These are phyloP conservation scores for Acanthamoeba lenticulata DNA, from an alignment of 208 protist species.

Conservation along the genomic window DNA sequence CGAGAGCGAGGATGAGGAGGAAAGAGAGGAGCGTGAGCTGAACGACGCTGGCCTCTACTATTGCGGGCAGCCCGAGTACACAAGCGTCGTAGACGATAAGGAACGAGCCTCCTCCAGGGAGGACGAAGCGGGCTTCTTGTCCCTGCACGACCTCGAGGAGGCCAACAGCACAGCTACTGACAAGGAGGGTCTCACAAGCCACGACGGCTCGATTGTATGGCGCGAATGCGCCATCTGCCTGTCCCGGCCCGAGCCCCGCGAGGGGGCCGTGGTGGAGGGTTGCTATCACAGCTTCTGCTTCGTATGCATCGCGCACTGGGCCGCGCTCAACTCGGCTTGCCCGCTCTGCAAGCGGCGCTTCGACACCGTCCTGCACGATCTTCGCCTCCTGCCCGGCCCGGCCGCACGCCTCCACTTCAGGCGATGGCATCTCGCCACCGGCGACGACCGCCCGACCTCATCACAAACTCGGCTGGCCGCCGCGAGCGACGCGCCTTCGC, in stretches of 20 bases:
- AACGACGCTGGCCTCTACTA: background rate
- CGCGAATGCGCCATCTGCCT: conserved; percentile 19
- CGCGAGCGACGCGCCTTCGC: background rate
- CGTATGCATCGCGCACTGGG: conserved; percentile 63
- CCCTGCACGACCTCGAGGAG: conserved; percentile 10
- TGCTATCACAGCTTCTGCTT: conserved; percentile 70
- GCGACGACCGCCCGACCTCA: too few species aligned
- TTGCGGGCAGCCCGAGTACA: background rate
- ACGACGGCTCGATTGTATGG: background rate
- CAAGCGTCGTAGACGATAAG: background rate
- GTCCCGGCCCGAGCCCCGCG: background rate
- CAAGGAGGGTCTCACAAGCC: background rate
- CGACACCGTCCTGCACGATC: conserved; percentile 31
- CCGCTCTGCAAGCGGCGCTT: conserved; percentile 64
- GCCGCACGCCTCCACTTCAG: background rate
- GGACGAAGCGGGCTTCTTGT: background rate
- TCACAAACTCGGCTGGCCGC: background rate
- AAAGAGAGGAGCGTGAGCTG: background rate
- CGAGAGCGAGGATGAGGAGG: background rate
- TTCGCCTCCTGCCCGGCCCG: background rate
- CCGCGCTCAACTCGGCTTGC: conserved; percentile 18
- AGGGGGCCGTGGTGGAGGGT: conserved; percentile 36
- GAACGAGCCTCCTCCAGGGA: background rate
- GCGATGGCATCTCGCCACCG: background rate
- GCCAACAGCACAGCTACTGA: background rate